Evolutionary conservation across 768 basidiomycete genomes (phyloP).

Genomic region (Lepiota brunneoincarnata): DNA sequence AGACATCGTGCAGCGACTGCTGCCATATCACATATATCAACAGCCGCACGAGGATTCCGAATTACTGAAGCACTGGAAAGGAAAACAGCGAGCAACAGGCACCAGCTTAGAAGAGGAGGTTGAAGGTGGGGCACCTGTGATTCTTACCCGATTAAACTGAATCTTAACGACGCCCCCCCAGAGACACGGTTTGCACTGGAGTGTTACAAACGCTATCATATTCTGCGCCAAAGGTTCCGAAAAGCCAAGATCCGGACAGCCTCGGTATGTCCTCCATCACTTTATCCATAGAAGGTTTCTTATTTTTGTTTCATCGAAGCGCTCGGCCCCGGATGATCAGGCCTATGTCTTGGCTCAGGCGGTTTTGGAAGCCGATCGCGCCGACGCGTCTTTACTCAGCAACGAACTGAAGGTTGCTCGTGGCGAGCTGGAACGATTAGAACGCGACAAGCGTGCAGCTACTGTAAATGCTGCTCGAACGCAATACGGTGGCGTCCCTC

Average conservation of each 20-base stretch:
- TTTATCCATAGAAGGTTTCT: not conserved
- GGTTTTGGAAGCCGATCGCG: conserved; percentile 63
- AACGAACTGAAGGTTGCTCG: conserved; percentile 62
- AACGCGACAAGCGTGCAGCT: conserved; percentile 63
- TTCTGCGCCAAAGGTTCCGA: conserved; percentile 57
- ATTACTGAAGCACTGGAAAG: conserved; percentile 39
- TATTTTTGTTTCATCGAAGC: conserved; percentile 34
- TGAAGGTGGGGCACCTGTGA: conserved; percentile 36
- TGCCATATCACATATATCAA: conserved; percentile 81
- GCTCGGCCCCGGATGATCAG: conserved; percentile 59
- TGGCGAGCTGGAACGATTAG: conserved; percentile 62
- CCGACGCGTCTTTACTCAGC: conserved; percentile 53
- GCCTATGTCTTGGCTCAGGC: conserved; percentile 61
- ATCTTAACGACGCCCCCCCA: conserved; percentile 24
- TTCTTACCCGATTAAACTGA: not conserved
- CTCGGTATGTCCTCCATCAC: conserved; percentile 41
- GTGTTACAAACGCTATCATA: conserved; percentile 56
- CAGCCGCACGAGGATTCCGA: conserved; percentile 68
- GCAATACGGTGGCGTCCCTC: conserved; percentile 32
- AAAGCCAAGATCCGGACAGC: conserved; percentile 51
- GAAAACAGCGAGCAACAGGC: conserved; percentile 57
- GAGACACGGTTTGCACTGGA: conserved; percentile 71
- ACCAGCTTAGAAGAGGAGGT: conserved; percentile 46
- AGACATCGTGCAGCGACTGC: conserved; percentile 68
- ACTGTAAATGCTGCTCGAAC: conserved; percentile 40